Evolutionary conservation across 202 grass and related monocot genomes (phyloP).

Genomic region (Schoenoplectus triqueter): DNA sequence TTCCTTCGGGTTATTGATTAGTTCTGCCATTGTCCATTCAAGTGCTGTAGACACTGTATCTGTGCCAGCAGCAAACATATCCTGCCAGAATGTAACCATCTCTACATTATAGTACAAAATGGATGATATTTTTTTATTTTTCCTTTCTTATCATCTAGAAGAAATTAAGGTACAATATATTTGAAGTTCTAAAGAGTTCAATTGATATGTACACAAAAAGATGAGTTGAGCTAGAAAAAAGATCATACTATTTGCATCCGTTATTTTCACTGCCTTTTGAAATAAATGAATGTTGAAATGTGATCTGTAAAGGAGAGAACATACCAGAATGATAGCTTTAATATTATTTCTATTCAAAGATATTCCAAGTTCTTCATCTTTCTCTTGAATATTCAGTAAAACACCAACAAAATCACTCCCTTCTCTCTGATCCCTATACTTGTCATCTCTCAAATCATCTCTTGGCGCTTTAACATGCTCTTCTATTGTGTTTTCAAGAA

Average conservation of each 20-base stretch:
- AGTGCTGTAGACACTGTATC: conserved; percentile 31
- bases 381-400: conserved; percentile 29
- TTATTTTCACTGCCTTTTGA: too few relatives aligned
- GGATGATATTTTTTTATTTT: background rate
- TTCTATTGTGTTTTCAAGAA: conserved; percentile 42
- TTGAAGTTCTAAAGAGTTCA: too few relatives aligned
- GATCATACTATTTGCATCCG: too few relatives aligned
- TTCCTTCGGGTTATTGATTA: conserved; percentile 48
- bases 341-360: conserved; percentile 38
- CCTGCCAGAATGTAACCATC: conserved; percentile 33
- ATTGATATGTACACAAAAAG: too few relatives aligned
- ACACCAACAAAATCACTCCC: conserved; percentile 34
- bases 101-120: background rate
- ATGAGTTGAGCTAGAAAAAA: too few relatives aligned
- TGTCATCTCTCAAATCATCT: background rate
- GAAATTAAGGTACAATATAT: too few relatives aligned
- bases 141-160: too few relatives aligned
- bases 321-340: conserved; percentile 57
- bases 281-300: too few relatives aligned
- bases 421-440: conserved; percentile 33
- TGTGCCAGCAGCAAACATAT: conserved; percentile 46
- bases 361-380: background rate
- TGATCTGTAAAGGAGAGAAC: background rate
- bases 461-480: conserved; percentile 39
- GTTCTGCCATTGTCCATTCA: conserved; percentile 56